These are phyloP conservation scores for Carnegiea gigantea DNA, from an alignment of 179 eudicot genomes.

Conservation along the genomic window DNA sequence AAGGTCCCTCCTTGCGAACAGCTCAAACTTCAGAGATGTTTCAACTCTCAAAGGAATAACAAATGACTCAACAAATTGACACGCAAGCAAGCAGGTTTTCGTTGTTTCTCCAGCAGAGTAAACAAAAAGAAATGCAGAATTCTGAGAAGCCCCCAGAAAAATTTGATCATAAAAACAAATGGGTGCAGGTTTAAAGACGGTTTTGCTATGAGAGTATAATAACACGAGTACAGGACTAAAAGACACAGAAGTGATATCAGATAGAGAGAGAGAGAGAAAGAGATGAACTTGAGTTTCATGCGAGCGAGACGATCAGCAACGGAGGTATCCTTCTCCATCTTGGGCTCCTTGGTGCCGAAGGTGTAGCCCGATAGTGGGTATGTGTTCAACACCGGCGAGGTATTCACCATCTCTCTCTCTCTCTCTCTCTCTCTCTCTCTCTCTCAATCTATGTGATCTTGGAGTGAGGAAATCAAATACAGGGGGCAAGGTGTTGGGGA, in stretches of 20 bases:
- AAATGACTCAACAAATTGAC: background rate
- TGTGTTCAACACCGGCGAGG: slow-evolving; percentile 52
- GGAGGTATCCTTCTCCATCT: slow-evolving; percentile 78
- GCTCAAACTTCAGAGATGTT: background rate
- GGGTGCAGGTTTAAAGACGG: slow-evolving; percentile 1
- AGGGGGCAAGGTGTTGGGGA: background rate
- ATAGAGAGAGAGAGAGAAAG: background rate
- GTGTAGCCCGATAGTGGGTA: slow-evolving; percentile 77
- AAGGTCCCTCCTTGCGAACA: background rate
- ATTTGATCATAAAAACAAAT: background rate
- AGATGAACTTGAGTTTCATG: slow-evolving; percentile 69
- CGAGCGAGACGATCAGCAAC: slow-evolving; percentile 85
- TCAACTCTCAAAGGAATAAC: background rate
- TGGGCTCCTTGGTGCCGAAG: slow-evolving; percentile 73
- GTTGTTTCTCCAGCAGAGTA: background rate
- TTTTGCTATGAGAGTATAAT: background rate
- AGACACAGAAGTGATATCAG: slow-evolving; percentile 5
- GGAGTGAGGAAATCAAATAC: background rate
- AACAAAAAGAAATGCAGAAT: background rate
- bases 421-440: slow-evolving; percentile 26
- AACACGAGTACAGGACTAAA: background rate
- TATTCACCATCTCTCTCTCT: slow-evolving; percentile 40
- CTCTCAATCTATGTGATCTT: background rate
- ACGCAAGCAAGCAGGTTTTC: background rate
- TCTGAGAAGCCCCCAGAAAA: background rate